A percentile compares a stretch with the other conserved stretches of the same genome.
Conservation (phyloP, 1,284 basidiomycete species). For the Hemileccinum hortonii region DNA sequence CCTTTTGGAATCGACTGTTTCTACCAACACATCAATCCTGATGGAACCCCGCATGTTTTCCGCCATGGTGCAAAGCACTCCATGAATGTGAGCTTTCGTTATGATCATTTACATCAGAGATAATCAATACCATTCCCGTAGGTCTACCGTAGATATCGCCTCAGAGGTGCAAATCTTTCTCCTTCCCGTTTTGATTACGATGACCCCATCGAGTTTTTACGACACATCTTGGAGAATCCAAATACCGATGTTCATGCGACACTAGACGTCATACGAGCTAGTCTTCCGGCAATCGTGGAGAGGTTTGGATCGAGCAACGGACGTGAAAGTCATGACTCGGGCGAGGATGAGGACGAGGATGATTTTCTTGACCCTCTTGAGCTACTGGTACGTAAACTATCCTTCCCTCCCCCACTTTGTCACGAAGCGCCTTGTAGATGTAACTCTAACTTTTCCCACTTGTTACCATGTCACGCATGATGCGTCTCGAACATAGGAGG, state of each 20-base stretch:
- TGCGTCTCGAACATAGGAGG: conserved; percentile 18
- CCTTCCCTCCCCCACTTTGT: conserved; percentile 23
- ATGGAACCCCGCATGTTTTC: conserved; percentile 62
- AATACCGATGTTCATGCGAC: conserved; percentile 31
- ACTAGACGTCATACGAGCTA: conserved; percentile 34
- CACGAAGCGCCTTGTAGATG: conserved; percentile 30
- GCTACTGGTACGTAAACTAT: conserved; percentile 21
- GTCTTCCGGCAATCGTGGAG: conserved; percentile 31
- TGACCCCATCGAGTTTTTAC: conserved; percentile 29
- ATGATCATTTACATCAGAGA: not conserved
- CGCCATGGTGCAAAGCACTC: conserved; percentile 51
- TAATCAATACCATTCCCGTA: conserved; percentile 6
- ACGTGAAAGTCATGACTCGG: not conserved
- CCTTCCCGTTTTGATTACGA: conserved; percentile 25
- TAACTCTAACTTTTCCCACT: conserved; percentile 32
- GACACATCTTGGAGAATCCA: conserved; percentile 30
- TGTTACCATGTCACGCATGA: conserved; percentile 12
- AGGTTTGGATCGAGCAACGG: conserved; percentile 14
- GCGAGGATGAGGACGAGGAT: conserved; percentile 17
- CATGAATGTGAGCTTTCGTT: conserved; percentile 42
- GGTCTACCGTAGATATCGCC: conserved; percentile 28
- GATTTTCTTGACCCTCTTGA: conserved; percentile 18
- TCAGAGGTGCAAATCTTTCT: conserved; percentile 18
- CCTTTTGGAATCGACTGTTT: conserved; percentile 78
- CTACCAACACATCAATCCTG: conserved; percentile 63